A percentile compares a stretch with the other conserved stretches of the same genome.
These are phyloP conservation scores for Strobilomyces dryophilus DNA, from an alignment of 768 basidiomycete genomes.

Conservation along the genomic window DNA sequence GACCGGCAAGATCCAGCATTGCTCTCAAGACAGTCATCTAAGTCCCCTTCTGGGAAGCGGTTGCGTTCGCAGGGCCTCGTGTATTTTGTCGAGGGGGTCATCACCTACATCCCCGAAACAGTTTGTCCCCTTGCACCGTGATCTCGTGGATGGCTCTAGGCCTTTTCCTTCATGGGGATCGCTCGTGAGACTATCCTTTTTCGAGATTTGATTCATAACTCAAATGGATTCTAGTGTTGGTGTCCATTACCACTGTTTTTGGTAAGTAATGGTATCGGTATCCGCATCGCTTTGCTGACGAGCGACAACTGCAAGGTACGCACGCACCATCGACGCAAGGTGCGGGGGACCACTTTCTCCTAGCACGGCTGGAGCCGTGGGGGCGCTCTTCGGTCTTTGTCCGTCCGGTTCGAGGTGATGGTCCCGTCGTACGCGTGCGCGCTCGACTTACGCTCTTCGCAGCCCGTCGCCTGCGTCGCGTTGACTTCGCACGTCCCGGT, in stretches of 20 bases:
- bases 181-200: background rate
- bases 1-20: conserved; percentile 14
- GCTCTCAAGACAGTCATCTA: conserved; percentile 11
- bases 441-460: too few relatives aligned
- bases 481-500: conserved; percentile 7
- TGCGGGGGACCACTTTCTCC: background rate
- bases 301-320: conserved; percentile 17
- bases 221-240: conserved; percentile 2
- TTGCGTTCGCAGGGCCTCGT: conserved; percentile 18
- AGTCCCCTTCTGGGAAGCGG: conserved; percentile 14
- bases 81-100: conserved; percentile 17
- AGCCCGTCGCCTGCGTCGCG: background rate
- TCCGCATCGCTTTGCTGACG: background rate
- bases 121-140: background rate
- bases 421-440: background rate
- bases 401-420: background rate
- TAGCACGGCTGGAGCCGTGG: conserved; percentile 8
- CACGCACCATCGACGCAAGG: too few relatives aligned
- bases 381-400: conserved; percentile 11
- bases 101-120: conserved; percentile 17
- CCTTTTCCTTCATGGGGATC: conserved; percentile 8
- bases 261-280: conserved; percentile 6
- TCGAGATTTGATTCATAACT: background rate
- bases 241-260: background rate
- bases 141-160: conserved; percentile 1